Conservation (phyloP, 78 protist species). For the Guillardia theta region DNA sequence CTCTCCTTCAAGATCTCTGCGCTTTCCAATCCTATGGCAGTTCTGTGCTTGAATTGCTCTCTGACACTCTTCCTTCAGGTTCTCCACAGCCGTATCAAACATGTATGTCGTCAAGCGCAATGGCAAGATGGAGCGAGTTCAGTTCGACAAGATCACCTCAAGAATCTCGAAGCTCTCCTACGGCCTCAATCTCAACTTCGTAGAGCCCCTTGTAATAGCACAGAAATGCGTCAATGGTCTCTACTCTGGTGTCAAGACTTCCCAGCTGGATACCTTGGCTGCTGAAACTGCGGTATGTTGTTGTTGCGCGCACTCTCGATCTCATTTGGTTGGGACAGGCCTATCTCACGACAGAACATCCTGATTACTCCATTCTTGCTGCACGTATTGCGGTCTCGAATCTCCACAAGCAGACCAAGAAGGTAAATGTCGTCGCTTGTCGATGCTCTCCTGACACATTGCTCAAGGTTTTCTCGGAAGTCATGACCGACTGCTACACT, state of each 20-base stretch:
- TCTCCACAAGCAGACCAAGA: slow-evolving; percentile 96
- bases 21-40: too few relatives aligned
- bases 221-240: slow-evolving; percentile 48
- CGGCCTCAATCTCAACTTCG: slow-evolving; percentile 30
- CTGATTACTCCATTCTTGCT: slow-evolving; percentile 94
- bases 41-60: too few relatives aligned
- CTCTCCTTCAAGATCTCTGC: too few relatives aligned
- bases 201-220: slow-evolving; percentile 35
- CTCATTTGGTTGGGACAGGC: slow-evolving; percentile 9
- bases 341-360: slow-evolving; percentile 89
- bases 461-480: slow-evolving; percentile 78
- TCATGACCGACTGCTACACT: slow-evolving; percentile 53
- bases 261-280: slow-evolving; percentile 88
- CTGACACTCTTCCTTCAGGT: too few relatives aligned
- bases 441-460: too few relatives aligned
- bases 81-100: not conserved
- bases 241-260: slow-evolving; percentile 63
- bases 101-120: slow-evolving; percentile 60
- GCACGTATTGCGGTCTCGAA: slow-evolving; percentile 92
- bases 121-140: slow-evolving; percentile 52
- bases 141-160: slow-evolving; percentile 66
- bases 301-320: not conserved
- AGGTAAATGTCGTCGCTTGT: too few relatives aligned
- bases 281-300: slow-evolving; percentile 87
- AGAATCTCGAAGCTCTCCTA: slow-evolving; percentile 65